These are phyloP conservation scores for Aspergillus bridgeri DNA, from an alignment of 495 filamentous ascomycete genomes.

Conservation along the genomic window DNA sequence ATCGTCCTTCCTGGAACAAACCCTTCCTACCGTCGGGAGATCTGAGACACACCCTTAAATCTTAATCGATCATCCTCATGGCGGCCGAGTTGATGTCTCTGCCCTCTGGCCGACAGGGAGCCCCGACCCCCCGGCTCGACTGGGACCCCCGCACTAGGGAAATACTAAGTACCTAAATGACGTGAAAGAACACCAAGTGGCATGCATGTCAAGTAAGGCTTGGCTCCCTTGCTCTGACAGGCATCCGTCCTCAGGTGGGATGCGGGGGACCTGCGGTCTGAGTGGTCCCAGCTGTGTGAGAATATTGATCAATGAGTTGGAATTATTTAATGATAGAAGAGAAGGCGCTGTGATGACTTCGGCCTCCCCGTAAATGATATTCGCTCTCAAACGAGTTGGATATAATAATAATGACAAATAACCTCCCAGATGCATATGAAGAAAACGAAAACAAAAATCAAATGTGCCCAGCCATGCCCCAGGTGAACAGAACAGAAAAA, in stretches of 20 bases:
- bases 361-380: slow-evolving; percentile 9
- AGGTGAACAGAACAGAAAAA: slow-evolving; percentile 8
- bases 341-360: background rate
- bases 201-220: slow-evolving; percentile 1
- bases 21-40: too few species aligned
- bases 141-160: slow-evolving; percentile 14
- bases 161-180: too few species aligned
- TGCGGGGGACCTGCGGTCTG: background rate
- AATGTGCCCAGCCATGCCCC: background rate
- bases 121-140: background rate
- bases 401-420: slow-evolving; percentile 28
- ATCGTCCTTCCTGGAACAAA: background rate
- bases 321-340: background rate
- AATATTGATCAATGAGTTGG: too few species aligned
- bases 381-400: slow-evolving; percentile 13
- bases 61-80: too few species aligned
- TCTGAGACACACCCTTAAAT: too few species aligned
- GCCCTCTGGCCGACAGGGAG: background rate
- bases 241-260: background rate
- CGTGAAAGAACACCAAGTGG: slow-evolving; percentile 8
- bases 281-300: background rate
- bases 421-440: slow-evolving; percentile 41
- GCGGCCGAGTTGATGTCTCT: too few species aligned
- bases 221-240: background rate
- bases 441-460: slow-evolving; percentile 18